Percentiles rank a stretch among this genome's conserved stretches.
phyloP scores from a whole-genome alignment of 83 land plant species.

The Diphasiastrum complanatum region DNA sequence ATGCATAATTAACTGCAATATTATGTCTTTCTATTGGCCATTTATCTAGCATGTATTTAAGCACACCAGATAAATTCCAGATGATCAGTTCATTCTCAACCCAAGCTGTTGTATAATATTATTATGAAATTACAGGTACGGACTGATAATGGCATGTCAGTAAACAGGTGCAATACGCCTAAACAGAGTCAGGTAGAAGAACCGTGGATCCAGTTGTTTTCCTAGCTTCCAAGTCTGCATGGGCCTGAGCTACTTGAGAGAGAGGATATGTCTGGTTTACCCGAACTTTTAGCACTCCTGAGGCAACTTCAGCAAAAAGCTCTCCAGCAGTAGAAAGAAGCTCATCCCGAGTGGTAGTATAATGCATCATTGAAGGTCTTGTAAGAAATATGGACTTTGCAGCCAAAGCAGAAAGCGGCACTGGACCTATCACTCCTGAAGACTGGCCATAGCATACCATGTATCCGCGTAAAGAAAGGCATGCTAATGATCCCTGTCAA shows the following conservation, averaged over 20 bases:
- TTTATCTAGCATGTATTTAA: no score
- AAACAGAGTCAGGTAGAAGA: constrained; percentile 41
- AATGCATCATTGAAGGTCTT: constrained; percentile 70
- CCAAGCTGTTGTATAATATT: no score
- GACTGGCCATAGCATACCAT: constrained; percentile 89
- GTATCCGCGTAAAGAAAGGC: constrained; percentile 75
- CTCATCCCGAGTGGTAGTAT: constrained; percentile 75
- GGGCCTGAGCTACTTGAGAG: constrained; percentile 86
- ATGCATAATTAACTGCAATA: no score
- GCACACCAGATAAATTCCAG: no score
- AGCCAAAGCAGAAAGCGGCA: constrained; percentile 52
- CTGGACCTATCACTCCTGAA: constrained; percentile 80
- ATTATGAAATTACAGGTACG: no score
- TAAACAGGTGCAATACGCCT: no score
- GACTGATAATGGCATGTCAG: no score
- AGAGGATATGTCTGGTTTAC: constrained; percentile 74
- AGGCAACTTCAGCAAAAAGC: constrained; percentile 55
- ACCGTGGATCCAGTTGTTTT: constrained; percentile 85
- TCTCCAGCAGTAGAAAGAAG: constrained; percentile 75
- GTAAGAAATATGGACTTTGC: constrained; percentile 74
- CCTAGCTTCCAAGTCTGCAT: constrained; percentile 68
- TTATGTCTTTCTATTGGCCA: no score
- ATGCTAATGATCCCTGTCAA: constrained; percentile 89
- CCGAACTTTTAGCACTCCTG: constrained; percentile 56
- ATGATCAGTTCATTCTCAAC: no score